phyloP scores from a whole-genome alignment of 2,329 filamentous ascomycete species.

The Colletotrichum endophyticum region DNA sequence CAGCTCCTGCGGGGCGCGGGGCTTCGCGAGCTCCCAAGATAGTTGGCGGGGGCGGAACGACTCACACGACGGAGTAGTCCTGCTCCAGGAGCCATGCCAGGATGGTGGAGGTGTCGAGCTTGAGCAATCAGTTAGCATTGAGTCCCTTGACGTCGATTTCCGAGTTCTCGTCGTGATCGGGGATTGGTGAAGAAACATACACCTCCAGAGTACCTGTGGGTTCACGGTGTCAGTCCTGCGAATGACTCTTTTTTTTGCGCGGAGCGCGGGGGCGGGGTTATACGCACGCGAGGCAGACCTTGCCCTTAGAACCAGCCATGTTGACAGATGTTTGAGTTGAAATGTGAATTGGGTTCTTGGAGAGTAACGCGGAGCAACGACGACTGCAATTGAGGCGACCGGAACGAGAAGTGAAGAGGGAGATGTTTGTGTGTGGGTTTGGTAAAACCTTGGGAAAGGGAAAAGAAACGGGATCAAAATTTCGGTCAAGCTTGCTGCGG shows the following conservation, averaged over 20 bases:
- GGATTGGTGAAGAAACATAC: background rate
- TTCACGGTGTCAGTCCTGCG: background rate
- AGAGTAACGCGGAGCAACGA: background rate
- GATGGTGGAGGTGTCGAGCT: slow-evolving; percentile 20
- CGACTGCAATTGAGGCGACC: background rate
- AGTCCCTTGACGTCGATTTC: background rate
- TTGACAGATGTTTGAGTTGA: background rate
- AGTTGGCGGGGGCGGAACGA: background rate
- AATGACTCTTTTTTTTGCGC: background rate
- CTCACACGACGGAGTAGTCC: slow-evolving; percentile 13
- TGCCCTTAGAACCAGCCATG: slow-evolving; percentile 7
- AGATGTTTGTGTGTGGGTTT: background rate
- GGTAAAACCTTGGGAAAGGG: background rate
- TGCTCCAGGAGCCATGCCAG: slow-evolving; percentile 15
- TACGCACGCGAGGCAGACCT: slow-evolving; percentile 10
- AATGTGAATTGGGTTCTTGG: background rate
- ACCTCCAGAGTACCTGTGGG: slow-evolving; percentile 5
- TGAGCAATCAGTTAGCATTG: background rate
- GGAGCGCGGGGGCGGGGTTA: background rate
- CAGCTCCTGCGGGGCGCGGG: background rate
- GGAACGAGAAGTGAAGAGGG: background rate
- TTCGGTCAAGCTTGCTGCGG: background rate
- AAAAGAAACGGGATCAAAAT: background rate
- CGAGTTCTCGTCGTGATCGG: background rate
- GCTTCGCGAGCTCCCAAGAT: background rate